Conservation (phyloP, 2,329 filamentous ascomycete genomes). For the Clonostachys sp. region DNA sequence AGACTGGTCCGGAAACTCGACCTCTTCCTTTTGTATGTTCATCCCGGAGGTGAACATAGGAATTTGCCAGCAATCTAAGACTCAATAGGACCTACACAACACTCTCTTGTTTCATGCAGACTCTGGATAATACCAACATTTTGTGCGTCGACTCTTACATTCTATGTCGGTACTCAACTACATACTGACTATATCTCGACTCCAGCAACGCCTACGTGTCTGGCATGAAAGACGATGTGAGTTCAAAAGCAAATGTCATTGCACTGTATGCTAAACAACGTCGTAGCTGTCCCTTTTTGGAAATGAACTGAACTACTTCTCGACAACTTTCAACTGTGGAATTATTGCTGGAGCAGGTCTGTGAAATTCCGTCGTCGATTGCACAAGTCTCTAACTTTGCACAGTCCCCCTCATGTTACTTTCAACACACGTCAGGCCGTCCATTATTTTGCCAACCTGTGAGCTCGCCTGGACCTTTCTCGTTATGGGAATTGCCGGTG, state of each 20-base stretch:
- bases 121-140: no score
- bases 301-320: constrained; percentile 22
- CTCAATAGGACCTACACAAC: no score
- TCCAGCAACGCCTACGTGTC: constrained; percentile 26
- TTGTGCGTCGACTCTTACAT: no score
- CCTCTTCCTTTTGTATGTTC: constrained; percentile 9
- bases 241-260: constrained; percentile 4
- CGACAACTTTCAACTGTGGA: constrained; percentile 50
- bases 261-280: no score
- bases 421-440: constrained; percentile 26
- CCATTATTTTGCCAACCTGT: constrained; percentile 26
- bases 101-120: no score
- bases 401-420: constrained; percentile 6
- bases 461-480: constrained; percentile 18
- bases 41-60: no score
- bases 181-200: not conserved
- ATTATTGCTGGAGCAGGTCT: constrained; percentile 39
- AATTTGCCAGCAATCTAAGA: no score
- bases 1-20: constrained; percentile 16
- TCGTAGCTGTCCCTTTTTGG: constrained; percentile 17
- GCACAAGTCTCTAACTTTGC: no score
- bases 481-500: constrained; percentile 26
- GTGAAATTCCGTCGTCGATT: constrained; percentile 26
- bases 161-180: no score
- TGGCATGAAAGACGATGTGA: constrained; percentile 25